Conservation (phyloP, 257 asterid species). For the Solanum pinnatisectum region DNA sequence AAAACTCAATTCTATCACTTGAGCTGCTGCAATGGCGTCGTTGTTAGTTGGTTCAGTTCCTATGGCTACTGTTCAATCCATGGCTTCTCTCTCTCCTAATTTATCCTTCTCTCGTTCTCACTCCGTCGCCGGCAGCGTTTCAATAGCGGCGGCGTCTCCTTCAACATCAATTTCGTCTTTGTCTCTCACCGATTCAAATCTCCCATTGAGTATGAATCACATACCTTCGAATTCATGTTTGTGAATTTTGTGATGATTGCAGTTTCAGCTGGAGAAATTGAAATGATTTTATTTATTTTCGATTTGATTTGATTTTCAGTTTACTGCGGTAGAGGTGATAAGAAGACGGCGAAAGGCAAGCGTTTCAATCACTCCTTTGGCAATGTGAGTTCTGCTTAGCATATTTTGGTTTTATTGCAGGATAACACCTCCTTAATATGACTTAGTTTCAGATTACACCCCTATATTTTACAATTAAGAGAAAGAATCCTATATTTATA, state of each 20-base stretch:
- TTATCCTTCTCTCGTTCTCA: constrained; percentile 48
- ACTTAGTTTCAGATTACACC: background rate
- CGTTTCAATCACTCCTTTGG: constrained; percentile 93
- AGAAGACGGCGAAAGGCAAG: constrained; percentile 91
- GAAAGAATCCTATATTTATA: background rate
- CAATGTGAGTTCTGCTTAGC: constrained; percentile 33
- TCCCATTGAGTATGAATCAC: constrained; percentile 47
- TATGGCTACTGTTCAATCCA: constrained; percentile 31
- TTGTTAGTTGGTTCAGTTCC: constrained; percentile 53
- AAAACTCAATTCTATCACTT: background rate
- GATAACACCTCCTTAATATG: background rate
- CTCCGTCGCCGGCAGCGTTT: constrained; percentile 17
- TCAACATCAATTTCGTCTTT: constrained; percentile 15
- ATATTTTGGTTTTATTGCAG: background rate
- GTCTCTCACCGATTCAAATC: constrained; percentile 18
- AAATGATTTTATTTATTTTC: background rate
- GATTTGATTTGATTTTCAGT: constrained; percentile 26
- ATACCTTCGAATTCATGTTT: background rate
- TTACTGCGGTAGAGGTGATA: constrained; percentile 94
- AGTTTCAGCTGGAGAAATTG: background rate
- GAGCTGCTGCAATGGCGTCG: constrained; percentile 45
- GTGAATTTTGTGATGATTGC: background rate
- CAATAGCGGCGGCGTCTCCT: constrained; percentile 18
- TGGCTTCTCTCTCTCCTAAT: constrained; percentile 14
- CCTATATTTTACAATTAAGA: background rate